phyloP scores from a whole-genome alignment of 2,329 filamentous ascomycete genomes.

The Talaromyces atroroseus region DNA sequence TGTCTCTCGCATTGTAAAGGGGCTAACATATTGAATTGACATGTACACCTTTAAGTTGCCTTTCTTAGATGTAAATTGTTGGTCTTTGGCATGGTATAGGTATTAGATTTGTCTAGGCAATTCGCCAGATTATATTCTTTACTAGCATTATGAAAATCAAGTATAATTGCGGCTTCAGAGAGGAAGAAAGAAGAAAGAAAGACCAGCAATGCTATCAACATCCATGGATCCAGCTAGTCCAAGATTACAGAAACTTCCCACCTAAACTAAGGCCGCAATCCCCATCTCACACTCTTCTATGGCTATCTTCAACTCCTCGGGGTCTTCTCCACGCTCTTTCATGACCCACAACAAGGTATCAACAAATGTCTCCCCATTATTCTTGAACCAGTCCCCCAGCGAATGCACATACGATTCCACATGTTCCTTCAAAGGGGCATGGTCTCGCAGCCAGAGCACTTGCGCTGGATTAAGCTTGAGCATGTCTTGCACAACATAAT shows the following conservation, averaged over 20 bases:
- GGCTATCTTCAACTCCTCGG: constrained; percentile 10
- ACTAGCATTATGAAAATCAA: not conserved
- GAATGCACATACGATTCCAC: constrained; percentile 51
- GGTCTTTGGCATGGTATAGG: not conserved
- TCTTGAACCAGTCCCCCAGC: constrained; percentile 57
- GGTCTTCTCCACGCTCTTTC: constrained; percentile 49
- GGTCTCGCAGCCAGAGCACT: constrained; percentile 53
- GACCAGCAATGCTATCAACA: not conserved
- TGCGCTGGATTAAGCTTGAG: constrained; percentile 59
- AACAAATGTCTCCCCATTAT: constrained; percentile 58
- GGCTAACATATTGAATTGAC: too few species aligned
- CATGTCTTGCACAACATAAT: constrained; percentile 61
- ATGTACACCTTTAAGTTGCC: too few species aligned
- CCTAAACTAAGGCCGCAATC: constrained; percentile 5
- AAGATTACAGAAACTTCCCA: not conserved
- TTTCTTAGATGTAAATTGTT: too few species aligned
- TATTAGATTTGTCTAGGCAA: too few species aligned
- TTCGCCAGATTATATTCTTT: too few species aligned
- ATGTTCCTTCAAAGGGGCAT: constrained; percentile 52
- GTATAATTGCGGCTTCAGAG: not conserved
- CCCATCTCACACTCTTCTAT: constrained; percentile 13
- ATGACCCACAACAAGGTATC: constrained; percentile 56
- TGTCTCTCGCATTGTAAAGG: too few species aligned
- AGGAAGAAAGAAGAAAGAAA: not conserved
- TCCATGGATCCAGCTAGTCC: not conserved